Conservation (phyloP, 768 basidiomycete species). For the Russula sp. region DNA sequence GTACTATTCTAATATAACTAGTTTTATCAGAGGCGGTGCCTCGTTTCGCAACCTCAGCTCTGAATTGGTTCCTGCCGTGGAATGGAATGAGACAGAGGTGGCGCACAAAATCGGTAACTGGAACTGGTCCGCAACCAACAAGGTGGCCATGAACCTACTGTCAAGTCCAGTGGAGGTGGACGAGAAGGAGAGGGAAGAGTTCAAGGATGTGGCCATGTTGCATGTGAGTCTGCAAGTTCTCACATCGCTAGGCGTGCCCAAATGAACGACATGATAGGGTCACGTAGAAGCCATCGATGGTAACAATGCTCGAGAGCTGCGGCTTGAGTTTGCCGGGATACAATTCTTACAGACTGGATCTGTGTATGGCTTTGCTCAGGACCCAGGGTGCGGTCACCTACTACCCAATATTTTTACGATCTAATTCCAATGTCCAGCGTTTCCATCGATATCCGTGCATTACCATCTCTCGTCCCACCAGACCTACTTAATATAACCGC, state of each 20-base stretch:
- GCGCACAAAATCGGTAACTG: constrained; percentile 45
- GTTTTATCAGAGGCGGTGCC: constrained; percentile 62
- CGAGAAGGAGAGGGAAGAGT: constrained; percentile 29
- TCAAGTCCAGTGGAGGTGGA: constrained; percentile 43
- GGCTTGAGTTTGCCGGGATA: constrained; percentile 69
- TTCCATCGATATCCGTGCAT: constrained; percentile 6
- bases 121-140: constrained; percentile 64
- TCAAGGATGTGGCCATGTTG: constrained; percentile 48
- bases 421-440: neutral
- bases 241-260: neutral
- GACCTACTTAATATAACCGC: constrained; percentile 12
- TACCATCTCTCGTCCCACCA: constrained; percentile 15
- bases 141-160: constrained; percentile 56
- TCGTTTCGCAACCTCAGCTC: constrained; percentile 51
- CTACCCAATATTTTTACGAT: neutral
- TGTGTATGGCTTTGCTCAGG: constrained; percentile 67
- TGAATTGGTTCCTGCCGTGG: constrained; percentile 28
- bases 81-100: constrained; percentile 48
- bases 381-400: constrained; percentile 42
- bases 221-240: constrained; percentile 42
- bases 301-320: constrained; percentile 46
- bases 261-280: constrained; percentile 39
- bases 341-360: constrained; percentile 69
- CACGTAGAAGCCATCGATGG: constrained; percentile 59
- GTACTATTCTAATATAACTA: constrained; percentile 72